Base-by-base conservation (phyloP, 257 asterid species). In the Fraxinus americana region DNA sequence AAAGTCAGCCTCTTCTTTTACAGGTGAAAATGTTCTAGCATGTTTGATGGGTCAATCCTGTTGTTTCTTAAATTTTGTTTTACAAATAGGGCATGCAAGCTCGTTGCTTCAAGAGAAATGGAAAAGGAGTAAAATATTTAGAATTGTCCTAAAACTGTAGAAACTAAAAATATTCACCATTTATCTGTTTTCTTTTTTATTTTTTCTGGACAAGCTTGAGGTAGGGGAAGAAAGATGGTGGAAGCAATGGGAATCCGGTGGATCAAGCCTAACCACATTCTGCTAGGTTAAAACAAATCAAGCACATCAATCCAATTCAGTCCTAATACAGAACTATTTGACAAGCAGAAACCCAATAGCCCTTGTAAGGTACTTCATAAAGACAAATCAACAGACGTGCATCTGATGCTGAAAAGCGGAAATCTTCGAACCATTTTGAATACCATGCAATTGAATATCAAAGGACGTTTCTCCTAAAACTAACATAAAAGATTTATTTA, bases 361-460 rank as follows among this genome's bases (percentile, higher is more conserved):
- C 17, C 1, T 11, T 12, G 50, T 43, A 11, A 10, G 23, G 61
- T 50, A 16, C 61, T 16, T 50, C 61, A 50, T 50, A 17, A 2
- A 29, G 30, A 43, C 8, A 32, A 63, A 39, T 38, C 12, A 38
- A 38, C 10, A 38, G 43, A 4, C 25, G 59, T 21, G 73, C 8
- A 7, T 72, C 68, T 67, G 39, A 71, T 70, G 69, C 23, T 32
- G 72, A 75, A 57, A 67, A 57, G 82, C n/a, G 52, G 52, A 43
- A 38, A 43, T 43, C 17, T 43, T 43, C 52, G 9, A 11, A 43
- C 5, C 17, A 12, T 43, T 11, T 59, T 38, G 48, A 75, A 68
- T 21, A 27, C 43, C 81, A 67, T 17, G 67, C 43, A 38, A 70
- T 54, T 74, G 10, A 52, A 52, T 39, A 9, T 29, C 41, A 54